Base-by-base conservation (phyloP, 2,329 filamentous ascomycete species). In the Fusarium globosum region DNA sequence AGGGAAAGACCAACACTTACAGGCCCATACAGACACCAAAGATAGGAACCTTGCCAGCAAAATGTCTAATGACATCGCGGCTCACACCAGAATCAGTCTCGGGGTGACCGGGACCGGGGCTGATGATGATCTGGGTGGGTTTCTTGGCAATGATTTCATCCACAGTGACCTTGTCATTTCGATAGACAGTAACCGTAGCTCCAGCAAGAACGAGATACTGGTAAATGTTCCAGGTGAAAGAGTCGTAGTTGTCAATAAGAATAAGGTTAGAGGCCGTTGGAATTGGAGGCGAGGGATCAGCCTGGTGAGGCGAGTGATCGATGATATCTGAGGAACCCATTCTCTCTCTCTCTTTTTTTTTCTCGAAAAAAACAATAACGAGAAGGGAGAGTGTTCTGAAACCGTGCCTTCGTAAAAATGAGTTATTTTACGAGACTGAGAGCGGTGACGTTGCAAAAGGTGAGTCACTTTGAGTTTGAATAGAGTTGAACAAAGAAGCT, bases 11-110 rank as follows among this genome's bases (percentile, higher is more conserved):
- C 7, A 57, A 49, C 39, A 88, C 91, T 87, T 83, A 93, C 91
- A 98, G 92, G 76, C 96, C 96, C 96, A 99, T 98, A 81, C 96
- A 99, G 36, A 99, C 96, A n/a, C 96, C 96, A 59, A 99, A 90
- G 20, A 99, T 91, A 16, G 96, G 96, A 55, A 99, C 94, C 84
- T 97, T 98, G 76, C 96, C 96, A 36, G 93, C 91, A 82, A 98
- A 99, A 82, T 98, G 88, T 77, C 91, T 88, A 79, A 99, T 97
- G 46, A 94, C 95, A 83, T 94, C 94, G 80, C 94, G 94, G 83
- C 95, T 98, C 79, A 99, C 90, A 64, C 96, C 97, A 26, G 96
- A 95, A 84, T 99, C 97, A 53, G 91, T 95, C 75, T 90, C 87
- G 45, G 96, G 96, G 84, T 99, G 97, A 41, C 96, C 96, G 16